A percentile compares a stretch with the other conserved stretches of the same genome.
phyloP scores from a whole-genome alignment of 169 alveolate species.

The Plasmodium sp. region DNA sequence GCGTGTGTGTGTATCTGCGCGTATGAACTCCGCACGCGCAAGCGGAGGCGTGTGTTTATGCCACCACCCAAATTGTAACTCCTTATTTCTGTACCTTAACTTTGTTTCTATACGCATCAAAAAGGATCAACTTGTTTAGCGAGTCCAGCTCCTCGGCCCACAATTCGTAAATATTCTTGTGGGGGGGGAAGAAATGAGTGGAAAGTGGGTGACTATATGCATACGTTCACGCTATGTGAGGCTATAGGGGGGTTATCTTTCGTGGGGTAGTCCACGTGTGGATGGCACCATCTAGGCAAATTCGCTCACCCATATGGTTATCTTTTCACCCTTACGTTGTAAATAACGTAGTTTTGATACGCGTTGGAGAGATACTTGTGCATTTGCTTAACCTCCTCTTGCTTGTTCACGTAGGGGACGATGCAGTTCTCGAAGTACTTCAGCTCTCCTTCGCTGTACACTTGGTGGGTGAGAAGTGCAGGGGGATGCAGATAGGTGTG shows the following conservation, averaged over 20 bases:
- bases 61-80: background rate
- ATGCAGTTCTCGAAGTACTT: constrained; percentile 26
- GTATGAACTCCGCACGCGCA: background rate
- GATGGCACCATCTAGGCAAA: background rate
- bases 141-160: constrained; percentile 50
- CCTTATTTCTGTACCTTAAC: constrained; percentile 2
- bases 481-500: background rate
- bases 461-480: background rate
- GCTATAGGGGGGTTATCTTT: background rate
- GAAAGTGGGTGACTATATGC: background rate
- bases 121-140: constrained; percentile 10
- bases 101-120: constrained; percentile 32
- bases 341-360: constrained; percentile 56
- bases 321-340: constrained; percentile 18
- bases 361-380: constrained; percentile 21
- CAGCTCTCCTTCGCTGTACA: constrained; percentile 66
- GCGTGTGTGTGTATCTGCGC: background rate
- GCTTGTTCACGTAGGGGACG: constrained; percentile 57
- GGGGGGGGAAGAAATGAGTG: background rate
- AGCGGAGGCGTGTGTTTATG: background rate
- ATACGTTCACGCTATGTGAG: background rate
- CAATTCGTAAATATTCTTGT: constrained; percentile 47
- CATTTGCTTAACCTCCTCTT: constrained; percentile 28
- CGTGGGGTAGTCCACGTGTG: background rate
- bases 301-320: background rate